Base-by-base conservation (phyloP, 78 protist genomes). In the Cavenderia fasciculata region DNA sequence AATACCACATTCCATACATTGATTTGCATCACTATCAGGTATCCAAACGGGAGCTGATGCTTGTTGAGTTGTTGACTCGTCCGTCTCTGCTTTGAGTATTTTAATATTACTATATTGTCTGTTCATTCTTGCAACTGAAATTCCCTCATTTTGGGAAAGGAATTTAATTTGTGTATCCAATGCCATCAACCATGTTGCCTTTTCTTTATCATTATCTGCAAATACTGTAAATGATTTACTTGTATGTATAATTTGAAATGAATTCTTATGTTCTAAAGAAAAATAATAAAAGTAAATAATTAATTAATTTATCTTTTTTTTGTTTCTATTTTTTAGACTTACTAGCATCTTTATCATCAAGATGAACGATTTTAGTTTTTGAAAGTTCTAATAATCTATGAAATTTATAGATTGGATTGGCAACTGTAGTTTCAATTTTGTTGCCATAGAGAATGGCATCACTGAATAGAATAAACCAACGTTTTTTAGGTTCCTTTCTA, bases 381-480 rank as follows among this genome's bases (percentile, higher is more conserved):
- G 66, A 7, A 33, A 82, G 44, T 25, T 56, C 71, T 31, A 82
- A 43, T 10, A 82, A 23, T 27, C 90, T 25, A 56, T 82, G 90
- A 44, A 82, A 82, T 56, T 82, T 82, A 56, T 82, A 82, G 25
- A 82, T 82, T 82, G 90, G 90, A 54, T 79, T 66, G 4, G 61
- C 51, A 51, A 62, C 75, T 4, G 59, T 56, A 11, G 86, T 75
- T 18, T 82, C 90, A 5, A 69, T 82, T 43, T 59, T 70, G 6
- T 41, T 65, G 41, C 88, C 85, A 77, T 87, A 87, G 23, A 87
- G 74, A 2, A 87, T 27, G 5, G 93, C 93, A 77, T 87, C 93
- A 69, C 88, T 77, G 27, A 87, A 87, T 47, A 87, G 21, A 61
- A 87, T 77, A 36, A 87, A 75, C 93, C 93, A 87, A 59, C 93